These are phyloP conservation scores for Inga laurina DNA, from an alignment of 306 rosid species.

Conservation along the genomic window DNA sequence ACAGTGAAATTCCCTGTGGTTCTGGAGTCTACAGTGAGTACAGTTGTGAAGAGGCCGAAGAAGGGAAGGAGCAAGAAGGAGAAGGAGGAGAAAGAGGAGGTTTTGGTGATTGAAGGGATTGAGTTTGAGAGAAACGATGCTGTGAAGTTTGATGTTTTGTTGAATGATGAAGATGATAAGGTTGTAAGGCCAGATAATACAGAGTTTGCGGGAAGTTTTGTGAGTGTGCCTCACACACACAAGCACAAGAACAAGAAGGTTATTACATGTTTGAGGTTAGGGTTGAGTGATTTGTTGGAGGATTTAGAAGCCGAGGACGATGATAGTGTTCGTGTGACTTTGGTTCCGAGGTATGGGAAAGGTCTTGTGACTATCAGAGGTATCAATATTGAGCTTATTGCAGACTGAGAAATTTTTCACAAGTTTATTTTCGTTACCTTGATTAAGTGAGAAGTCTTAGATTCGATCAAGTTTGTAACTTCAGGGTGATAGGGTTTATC, in stretches of 20 bases:
- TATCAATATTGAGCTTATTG: constrained; percentile 51
- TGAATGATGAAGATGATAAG: constrained; percentile 74
- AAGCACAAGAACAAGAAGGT: constrained; percentile 41
- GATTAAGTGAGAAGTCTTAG: no score
- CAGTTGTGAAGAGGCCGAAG: constrained; percentile 57
- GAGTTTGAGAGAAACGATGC: constrained; percentile 47
- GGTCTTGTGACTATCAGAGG: constrained; percentile 46
- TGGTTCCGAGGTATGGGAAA: constrained; percentile 64
- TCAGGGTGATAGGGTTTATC: no score
- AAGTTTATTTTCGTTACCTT: background rate
- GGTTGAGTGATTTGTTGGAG: constrained; percentile 68
- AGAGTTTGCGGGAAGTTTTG: constrained; percentile 88
- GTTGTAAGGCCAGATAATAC: constrained; percentile 44
- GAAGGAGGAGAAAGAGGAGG: constrained; percentile 60
- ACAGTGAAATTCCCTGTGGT: constrained; percentile 41
- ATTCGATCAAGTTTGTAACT: no score
- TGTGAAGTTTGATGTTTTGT: constrained; percentile 70
- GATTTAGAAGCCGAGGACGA: constrained; percentile 79
- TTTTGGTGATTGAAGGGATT: constrained; percentile 58
- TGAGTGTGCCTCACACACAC: constrained; percentile 68
- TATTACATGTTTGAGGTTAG: constrained; percentile 51
- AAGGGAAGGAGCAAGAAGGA: constrained; percentile 48
- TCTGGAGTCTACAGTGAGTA: constrained; percentile 44
- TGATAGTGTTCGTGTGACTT: constrained; percentile 65
- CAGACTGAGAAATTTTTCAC: background rate